Percentiles rank a stretch among this genome's conserved stretches.
phyloP scores from a whole-genome alignment of 345 rosid genomes.

The Hibiscus mutabilis region DNA sequence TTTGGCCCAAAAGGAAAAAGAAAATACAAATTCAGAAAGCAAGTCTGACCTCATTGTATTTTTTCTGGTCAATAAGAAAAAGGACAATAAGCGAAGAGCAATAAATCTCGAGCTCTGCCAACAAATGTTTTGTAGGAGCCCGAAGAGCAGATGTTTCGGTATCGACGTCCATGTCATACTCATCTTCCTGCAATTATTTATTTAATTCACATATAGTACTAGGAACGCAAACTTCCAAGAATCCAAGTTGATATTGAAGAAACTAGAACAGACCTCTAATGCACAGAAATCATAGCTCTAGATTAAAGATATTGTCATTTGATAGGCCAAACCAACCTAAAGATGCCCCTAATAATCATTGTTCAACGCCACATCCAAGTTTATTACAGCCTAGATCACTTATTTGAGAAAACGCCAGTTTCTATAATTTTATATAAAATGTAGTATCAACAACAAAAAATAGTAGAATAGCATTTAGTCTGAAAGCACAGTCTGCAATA shows the following conservation, averaged over 20 bases:
- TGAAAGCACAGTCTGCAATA: background rate
- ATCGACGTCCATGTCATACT: conserved; percentile 47
- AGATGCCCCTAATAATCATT: background rate
- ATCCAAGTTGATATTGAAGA: background rate
- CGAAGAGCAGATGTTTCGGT: conserved; percentile 29
- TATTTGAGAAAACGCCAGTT: background rate
- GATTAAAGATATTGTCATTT: too few species aligned
- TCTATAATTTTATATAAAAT: background rate
- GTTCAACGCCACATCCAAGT: background rate
- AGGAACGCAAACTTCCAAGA: background rate
- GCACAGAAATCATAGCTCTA: too few species aligned
- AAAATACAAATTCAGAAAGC: background rate
- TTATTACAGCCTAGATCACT: background rate
- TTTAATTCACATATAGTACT: background rate
- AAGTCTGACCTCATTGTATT: conserved; percentile 31
- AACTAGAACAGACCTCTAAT: background rate
- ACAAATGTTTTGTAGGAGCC: conserved; percentile 25
- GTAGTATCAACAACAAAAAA: background rate
- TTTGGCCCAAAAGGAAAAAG: background rate
- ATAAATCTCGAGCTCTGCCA: conserved; percentile 42
- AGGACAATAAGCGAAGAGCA: conserved; percentile 39
- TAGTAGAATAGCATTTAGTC: background rate
- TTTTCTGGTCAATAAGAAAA: conserved; percentile 51
- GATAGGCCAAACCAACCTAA: background rate
- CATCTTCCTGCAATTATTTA: conserved; percentile 33